These are phyloP conservation scores for Chlorella sorokiniana DNA, from an alignment of 139 green algal genomes.

Conservation along the genomic window DNA sequence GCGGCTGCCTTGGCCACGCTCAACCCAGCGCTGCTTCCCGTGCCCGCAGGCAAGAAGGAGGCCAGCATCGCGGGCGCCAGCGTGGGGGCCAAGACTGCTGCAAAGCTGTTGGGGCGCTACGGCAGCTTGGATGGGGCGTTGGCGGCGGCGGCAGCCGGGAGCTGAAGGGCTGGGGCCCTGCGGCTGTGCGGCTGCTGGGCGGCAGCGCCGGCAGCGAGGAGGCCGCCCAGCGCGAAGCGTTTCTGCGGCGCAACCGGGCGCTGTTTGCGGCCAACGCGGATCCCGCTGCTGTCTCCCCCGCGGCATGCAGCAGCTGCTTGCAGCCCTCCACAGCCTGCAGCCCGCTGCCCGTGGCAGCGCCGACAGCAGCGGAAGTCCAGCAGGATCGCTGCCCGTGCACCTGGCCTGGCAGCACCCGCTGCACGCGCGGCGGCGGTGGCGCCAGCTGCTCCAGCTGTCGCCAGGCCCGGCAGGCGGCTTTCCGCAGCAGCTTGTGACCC, in stretches of 20 bases:
- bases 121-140: conserved; percentile 13
- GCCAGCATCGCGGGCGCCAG: background rate
- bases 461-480: background rate
- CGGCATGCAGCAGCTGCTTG: background rate
- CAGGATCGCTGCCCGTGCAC: background rate
- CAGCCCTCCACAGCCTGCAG: background rate
- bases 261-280: conserved; percentile 10
- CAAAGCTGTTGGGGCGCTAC: conserved; percentile 27
- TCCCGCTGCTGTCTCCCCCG: background rate
- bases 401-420: conserved; percentile 23
- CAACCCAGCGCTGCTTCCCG: background rate
- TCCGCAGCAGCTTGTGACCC: background rate
- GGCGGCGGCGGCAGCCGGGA: background rate
- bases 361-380: background rate
- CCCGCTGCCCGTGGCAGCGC: background rate
- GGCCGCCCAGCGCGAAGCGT: background rate
- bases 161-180: conserved; percentile 21
- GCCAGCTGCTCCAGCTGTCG: background rate
- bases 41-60: conserved; percentile 27
- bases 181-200: background rate
- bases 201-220: background rate
- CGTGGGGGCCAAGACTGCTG: conserved; percentile 17
- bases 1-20: background rate
- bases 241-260: conserved; percentile 10
- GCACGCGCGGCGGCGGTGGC: conserved; percentile 5